Conservation (phyloP, 306 rosid species). For the Cyclanthera cordifolia region DNA sequence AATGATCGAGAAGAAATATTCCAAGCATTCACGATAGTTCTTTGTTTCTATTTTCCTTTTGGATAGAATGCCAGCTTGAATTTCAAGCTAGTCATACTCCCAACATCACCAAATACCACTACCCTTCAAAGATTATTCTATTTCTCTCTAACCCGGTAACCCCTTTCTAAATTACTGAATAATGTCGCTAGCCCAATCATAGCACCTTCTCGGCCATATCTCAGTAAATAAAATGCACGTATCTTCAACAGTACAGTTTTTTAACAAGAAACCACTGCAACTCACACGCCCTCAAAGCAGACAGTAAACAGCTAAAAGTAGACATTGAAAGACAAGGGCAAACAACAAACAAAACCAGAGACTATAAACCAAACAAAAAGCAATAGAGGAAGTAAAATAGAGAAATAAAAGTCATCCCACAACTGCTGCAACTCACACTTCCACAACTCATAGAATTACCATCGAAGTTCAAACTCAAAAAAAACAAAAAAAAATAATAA, state of each 20-base stretch:
- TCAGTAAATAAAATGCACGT: not conserved
- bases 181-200: not conserved
- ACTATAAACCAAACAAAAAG: too few relatives aligned
- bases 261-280: not conserved
- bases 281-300: not conserved
- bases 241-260: not conserved
- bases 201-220: not conserved
- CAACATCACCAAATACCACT: not conserved
- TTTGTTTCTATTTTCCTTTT: not conserved
- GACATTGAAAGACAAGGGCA: not conserved
- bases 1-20: not conserved
- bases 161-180: not conserved
- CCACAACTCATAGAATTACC: not conserved
- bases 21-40: not conserved
- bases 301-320: not conserved
- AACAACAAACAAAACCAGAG: too few relatives aligned
- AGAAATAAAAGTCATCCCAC: too few relatives aligned
- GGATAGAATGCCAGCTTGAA: not conserved
- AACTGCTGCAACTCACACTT: not conserved
- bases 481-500: not conserved
- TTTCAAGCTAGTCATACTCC: not conserved
- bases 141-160: not conserved
- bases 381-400: too few relatives aligned
- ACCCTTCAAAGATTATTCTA: not conserved
- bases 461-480: not conserved